Base-by-base conservation (phyloP, 169 alveolate species). In the Eimeria brunetti region DNA sequence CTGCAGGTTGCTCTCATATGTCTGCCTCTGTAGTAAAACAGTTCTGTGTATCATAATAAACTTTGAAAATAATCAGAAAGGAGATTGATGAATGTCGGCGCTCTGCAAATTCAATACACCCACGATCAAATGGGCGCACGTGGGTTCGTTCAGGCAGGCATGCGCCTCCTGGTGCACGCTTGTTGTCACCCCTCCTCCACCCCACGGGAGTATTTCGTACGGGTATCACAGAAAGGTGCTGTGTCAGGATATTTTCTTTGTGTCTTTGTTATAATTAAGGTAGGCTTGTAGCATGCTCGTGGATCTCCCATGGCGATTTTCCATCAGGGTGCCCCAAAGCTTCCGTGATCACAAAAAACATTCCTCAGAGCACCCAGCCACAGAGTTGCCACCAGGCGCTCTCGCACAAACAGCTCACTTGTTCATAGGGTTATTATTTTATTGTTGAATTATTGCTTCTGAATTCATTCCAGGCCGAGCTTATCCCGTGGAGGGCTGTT, bases 111-210 rank as follows among this genome's bases (percentile, higher is more conserved):
- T 67, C 78, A 67, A 33, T 67, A 30, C 22, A 30, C 78, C 60
- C 60, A 44, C 20, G 60, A 22, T 44, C 33, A 75, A 18, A 38
- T 75, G 69, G 89, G 89, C 69, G 69, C 89, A 80, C 46, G 71
- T 36, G 89, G 89, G 62, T 80, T 80, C 89, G 91, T 84, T 33
- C 89, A 80, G 89, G 89, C 91, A 84, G 91, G 78, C 56, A 58
- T 58, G 76, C 58, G 91, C 91, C 91, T 58, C 53, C 91, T 27
- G 53, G 78, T 58, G 91, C 91, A 84, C 91, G 91, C 91, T 56
- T 84, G 89, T 30, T 53, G 76, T 84, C 91, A 84, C 91, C 76
- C 91, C 91, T 58, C 91, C 91, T 84, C 78, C 91, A 36, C 91
- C 76, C 76, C 91, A 56, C 76, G 51, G 9, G 33, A 33, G 41